Percentiles rank a stretch among this genome's conserved stretches.
Conservation (phyloP, 2,329 filamentous ascomycete species). For the Scedosporium dehoogii region DNA sequence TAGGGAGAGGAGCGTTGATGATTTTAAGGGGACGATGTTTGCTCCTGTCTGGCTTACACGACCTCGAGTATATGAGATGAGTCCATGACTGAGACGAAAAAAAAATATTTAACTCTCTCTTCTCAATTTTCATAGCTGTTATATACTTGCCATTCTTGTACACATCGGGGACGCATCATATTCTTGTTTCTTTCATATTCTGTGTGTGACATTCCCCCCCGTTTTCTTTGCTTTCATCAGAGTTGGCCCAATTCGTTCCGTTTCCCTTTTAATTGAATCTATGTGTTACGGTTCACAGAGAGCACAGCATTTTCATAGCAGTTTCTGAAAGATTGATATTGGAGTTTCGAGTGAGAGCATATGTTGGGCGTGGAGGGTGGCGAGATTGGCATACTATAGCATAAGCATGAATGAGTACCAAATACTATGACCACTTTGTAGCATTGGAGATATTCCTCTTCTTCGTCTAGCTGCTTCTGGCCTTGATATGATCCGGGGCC, state of each 20-base stretch:
- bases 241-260: no score
- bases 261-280: neutral
- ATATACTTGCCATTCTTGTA: constrained; percentile 2
- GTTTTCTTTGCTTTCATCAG: neutral
- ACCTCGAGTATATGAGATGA: neutral
- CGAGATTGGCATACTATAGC: neutral
- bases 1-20: neutral
- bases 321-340: no score
- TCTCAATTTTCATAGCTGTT: neutral
- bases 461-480: no score
- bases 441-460: no score
- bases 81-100: constrained; percentile 2
- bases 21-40: neutral
- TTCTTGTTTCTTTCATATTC: no score
- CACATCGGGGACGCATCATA: no score
- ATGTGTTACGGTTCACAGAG: neutral
- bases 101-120: neutral
- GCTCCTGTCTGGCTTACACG: neutral
- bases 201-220: neutral
- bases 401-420: no score
- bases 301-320: neutral
- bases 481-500: no score
- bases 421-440: no score
- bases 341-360: no score
- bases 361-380: neutral